Percentiles rank a stretch among this genome's conserved stretches.
phyloP scores from a whole-genome alignment of 768 basidiomycete species.

The Tylopilus sp. region DNA sequence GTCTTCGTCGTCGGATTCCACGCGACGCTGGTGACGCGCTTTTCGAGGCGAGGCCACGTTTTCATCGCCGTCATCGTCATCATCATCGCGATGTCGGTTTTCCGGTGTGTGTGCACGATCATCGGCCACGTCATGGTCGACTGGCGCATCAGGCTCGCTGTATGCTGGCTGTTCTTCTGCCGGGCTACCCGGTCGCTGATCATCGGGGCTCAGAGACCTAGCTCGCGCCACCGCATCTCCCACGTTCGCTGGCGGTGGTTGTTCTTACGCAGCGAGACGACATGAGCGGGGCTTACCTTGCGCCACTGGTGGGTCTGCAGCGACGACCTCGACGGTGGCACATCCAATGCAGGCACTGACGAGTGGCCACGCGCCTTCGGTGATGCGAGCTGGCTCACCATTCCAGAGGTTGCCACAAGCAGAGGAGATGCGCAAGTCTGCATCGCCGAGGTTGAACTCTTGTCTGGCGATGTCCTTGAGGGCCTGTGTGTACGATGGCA shows the following conservation, averaged over 20 bases:
- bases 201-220: background rate
- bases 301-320: background rate
- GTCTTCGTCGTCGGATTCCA: slow-evolving; percentile 11
- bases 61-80: slow-evolving; percentile 6
- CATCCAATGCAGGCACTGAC: slow-evolving; percentile 24
- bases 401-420: slow-evolving; percentile 22
- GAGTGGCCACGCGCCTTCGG: slow-evolving; percentile 16
- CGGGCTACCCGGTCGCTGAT: too few relatives aligned
- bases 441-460: slow-evolving; percentile 22
- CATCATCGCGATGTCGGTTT: slow-evolving; percentile 4
- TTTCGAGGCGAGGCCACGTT: background rate
- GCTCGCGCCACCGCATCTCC: background rate
- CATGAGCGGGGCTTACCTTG: slow-evolving; percentile 1
- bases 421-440: slow-evolving; percentile 11
- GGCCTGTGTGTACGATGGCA: slow-evolving; percentile 6
- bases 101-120: background rate
- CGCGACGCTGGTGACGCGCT: slow-evolving; percentile 5
- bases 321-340: slow-evolving; percentile 10
- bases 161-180: too few relatives aligned
- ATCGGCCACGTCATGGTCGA: slow-evolving; percentile 4
- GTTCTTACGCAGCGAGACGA: background rate
- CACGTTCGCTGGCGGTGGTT: background rate
- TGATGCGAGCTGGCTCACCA: slow-evolving; percentile 21
- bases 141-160: background rate
- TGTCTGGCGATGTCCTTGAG: slow-evolving; percentile 14